These are phyloP conservation scores for Penicillium longicatenatum DNA, from an alignment of 495 filamentous ascomycete species.

Conservation along the genomic window DNA sequence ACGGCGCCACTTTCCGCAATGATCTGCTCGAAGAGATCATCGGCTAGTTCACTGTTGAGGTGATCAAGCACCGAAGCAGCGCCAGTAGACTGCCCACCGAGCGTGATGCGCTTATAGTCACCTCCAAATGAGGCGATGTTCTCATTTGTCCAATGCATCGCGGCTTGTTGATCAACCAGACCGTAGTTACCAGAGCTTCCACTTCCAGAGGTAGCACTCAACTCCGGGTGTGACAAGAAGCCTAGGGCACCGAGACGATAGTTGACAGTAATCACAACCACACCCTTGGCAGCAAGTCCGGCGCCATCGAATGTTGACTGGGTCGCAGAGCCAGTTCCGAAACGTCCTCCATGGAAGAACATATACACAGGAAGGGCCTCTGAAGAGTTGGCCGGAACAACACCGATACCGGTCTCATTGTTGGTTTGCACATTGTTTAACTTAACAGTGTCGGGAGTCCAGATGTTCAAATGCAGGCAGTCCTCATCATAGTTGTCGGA, in stretches of 20 bases:
- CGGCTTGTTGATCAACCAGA: background rate
- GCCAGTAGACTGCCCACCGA: constrained; percentile 1
- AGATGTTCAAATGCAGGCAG: background rate
- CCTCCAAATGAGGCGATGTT: constrained; percentile 8
- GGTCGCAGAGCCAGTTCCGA: constrained; percentile 20
- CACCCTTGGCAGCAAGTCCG: constrained; percentile 21
- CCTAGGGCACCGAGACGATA: constrained; percentile 33
- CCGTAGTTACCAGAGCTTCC: constrained; percentile 2
- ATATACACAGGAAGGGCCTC: constrained; percentile 26
- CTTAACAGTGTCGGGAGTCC: background rate
- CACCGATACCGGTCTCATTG: background rate
- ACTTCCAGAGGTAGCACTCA: background rate
- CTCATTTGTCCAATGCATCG: constrained; percentile 3
- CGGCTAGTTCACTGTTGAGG: constrained; percentile 1
- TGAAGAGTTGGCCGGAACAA: background rate
- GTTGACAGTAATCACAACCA: constrained; percentile 27
- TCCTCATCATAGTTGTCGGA: background rate
- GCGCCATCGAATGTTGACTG: constrained; percentile 22
- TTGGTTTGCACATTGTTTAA: background rate
- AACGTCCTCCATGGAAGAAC: constrained; percentile 32
- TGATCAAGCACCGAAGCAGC: constrained; percentile 1
- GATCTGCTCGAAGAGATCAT: constrained; percentile 1
- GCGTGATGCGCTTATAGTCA: background rate
- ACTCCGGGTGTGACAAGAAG: constrained; percentile 1
- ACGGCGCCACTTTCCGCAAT: background rate